These are phyloP conservation scores for Nepenthes gracilis DNA, from an alignment of 148 eudicot genomes.

Conservation along the genomic window DNA sequence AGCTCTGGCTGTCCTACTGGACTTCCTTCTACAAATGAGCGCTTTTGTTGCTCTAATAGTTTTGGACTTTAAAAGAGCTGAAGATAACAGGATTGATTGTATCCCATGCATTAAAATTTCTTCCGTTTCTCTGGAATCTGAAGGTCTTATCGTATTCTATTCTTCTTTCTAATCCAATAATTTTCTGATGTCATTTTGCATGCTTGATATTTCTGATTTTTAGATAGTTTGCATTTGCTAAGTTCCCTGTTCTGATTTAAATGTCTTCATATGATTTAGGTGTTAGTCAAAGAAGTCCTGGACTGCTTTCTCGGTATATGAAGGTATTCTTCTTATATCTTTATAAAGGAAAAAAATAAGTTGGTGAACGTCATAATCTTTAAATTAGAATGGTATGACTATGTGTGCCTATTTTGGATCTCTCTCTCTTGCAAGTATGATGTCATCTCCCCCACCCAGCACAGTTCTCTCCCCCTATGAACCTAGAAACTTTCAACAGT, in stretches of 20 bases:
- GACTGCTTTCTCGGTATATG: constrained; percentile 46
- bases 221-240: background rate
- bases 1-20: constrained; percentile 60
- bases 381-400: background rate
- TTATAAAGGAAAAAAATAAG: background rate
- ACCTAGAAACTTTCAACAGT: too few relatives aligned
- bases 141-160: constrained; percentile 15
- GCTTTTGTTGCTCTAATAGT: constrained; percentile 59
- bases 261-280: constrained; percentile 16
- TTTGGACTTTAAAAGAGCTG: constrained; percentile 45
- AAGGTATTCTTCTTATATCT: constrained; percentile 23
- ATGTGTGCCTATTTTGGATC: background rate
- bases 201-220: background rate
- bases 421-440: too few relatives aligned
- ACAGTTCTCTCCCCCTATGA: too few relatives aligned
- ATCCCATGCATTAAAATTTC: constrained; percentile 44
- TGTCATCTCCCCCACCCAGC: too few relatives aligned
- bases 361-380: background rate
- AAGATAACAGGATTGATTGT: constrained; percentile 51
- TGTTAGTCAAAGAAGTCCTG: constrained; percentile 27
- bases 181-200: background rate
- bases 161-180: background rate
- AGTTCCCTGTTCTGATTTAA: constrained; percentile 5
- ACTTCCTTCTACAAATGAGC: constrained; percentile 55
- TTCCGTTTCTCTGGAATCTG: constrained; percentile 14